Base-by-base conservation (phyloP, 306 rosid genomes). In the Nissolia schottii region DNA sequence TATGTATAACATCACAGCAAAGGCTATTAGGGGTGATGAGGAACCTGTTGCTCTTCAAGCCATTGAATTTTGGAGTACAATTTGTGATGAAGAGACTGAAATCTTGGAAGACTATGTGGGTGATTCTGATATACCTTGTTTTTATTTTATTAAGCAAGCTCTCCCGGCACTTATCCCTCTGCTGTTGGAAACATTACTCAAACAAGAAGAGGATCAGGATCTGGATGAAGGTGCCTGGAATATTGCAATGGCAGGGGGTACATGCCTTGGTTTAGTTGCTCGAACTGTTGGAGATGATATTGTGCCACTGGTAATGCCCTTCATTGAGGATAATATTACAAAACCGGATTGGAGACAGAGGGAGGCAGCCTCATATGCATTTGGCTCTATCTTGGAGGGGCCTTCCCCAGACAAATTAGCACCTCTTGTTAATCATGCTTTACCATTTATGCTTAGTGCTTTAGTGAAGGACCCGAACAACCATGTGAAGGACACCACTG, bases 141-240 rank as follows among this genome's bases (percentile, higher is more conserved):
- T 89, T 83, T 87, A 86, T 86, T 92, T 92, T 71, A 86, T 92
- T 66, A 92, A 85, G 85, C 97, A 92, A 80, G 97, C 97, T 55
- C 96, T 92, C 70, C 94, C 96, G 65, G 94, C 85, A 1, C 92
- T 92, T 64, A 71, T 87, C 60, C 97, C 97, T 5, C 48, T 92
- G 89, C 84, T 92, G 64, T 81, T 92, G 84, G 97, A 92, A 82
- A 92, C 97, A 2, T 87, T 92, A 50, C 96, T 92, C 60, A 92
- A 92, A 83, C 97, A 89, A 76, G 97, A 92, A 81, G 97, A 92
- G 82, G 97, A 92, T 80, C 97, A 92, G 73, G 97, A 91, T 85
- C 85, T 86, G 81, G 97, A 92, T 75, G 97, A 92, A 78, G 97
- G 97, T 71, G 96, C 97, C 55, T 92, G 97, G 97, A 92, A 92